Conservation (phyloP, 2,329 filamentous ascomycete genomes). For the Exophiala spinifera region DNA sequence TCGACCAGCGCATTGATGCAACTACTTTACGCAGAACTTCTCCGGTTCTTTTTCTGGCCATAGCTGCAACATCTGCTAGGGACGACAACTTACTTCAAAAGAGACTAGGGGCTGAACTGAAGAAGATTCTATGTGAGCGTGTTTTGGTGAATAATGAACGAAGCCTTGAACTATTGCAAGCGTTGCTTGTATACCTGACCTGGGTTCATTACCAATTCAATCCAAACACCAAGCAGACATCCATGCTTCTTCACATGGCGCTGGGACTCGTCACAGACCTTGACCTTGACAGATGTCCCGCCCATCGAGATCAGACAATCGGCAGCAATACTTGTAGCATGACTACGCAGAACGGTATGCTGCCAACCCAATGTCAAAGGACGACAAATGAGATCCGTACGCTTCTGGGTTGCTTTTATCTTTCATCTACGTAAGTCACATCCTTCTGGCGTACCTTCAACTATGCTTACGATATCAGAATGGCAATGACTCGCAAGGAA, state of each 20-base stretch:
- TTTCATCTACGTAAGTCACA: constrained; percentile 8
- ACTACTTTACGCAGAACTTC: constrained; percentile 1
- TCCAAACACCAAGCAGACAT: constrained; percentile 5
- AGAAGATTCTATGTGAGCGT: constrained; percentile 1
- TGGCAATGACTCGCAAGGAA: constrained; percentile 12
- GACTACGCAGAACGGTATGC: background rate
- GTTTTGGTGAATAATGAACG: constrained; percentile 8
- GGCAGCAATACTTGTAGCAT: constrained; percentile 1
- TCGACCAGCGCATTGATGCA: constrained; percentile 5
- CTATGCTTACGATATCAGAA: background rate
- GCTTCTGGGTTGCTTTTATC: constrained; percentile 10
- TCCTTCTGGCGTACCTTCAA: background rate
- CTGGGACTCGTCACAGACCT: constrained; percentile 12
- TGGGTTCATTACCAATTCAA: constrained; percentile 14
- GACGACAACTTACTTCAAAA: constrained; percentile 5
- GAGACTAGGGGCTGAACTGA: constrained; percentile 4
- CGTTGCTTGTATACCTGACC: constrained; percentile 5
- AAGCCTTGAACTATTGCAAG: constrained; percentile 8
- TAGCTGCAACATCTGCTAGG: constrained; percentile 6
- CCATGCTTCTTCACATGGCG: constrained; percentile 11
- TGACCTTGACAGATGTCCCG: constrained; percentile 12
- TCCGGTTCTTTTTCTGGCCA: constrained; percentile 6
- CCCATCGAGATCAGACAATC: constrained; percentile 13
- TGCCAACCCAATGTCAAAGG: constrained; percentile 5
- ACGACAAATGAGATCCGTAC: constrained; percentile 6